phyloP scores from a whole-genome alignment of 2,329 filamentous ascomycete species.

The Fusarium musae region DNA sequence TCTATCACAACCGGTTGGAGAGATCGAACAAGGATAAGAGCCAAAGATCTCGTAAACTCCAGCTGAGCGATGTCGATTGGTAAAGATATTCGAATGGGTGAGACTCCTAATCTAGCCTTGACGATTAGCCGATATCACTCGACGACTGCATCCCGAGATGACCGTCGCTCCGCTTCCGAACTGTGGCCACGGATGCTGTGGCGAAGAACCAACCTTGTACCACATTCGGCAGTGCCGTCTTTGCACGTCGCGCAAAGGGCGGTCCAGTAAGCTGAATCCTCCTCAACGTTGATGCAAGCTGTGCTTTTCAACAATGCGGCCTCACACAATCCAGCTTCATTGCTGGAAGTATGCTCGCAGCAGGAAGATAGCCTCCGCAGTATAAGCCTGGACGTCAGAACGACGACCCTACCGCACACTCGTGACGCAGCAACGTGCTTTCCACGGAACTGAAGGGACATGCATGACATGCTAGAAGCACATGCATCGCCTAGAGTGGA shows the following conservation, averaged over 20 bases:
- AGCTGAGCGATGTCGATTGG: constrained; percentile 98
- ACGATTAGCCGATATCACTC: neutral
- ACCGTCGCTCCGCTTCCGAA: neutral
- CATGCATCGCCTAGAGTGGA: neutral
- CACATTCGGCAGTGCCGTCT: neutral
- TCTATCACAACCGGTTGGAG: constrained; percentile 67
- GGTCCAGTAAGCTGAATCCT: neutral
- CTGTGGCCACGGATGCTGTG: neutral
- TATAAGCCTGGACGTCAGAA: neutral
- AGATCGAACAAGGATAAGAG: constrained; percentile 71
- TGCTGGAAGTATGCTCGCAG: neutral
- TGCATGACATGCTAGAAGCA: neutral
- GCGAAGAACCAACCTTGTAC: neutral
- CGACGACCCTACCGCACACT: neutral
- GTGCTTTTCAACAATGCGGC: neutral
- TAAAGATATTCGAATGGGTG: constrained; percentile 58
- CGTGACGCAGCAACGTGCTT: neutral
- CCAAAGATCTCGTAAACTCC: constrained; percentile 88
- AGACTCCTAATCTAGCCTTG: constrained; percentile 26
- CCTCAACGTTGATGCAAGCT: neutral
- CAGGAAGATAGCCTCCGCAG: neutral
- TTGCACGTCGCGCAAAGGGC: neutral
- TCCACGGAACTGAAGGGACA: neutral
- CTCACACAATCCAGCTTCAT: neutral
- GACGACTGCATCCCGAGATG: neutral